These are phyloP conservation scores for Xylariaceae sp. DNA, from an alignment of 2,329 filamentous ascomycete genomes.

Conservation along the genomic window DNA sequence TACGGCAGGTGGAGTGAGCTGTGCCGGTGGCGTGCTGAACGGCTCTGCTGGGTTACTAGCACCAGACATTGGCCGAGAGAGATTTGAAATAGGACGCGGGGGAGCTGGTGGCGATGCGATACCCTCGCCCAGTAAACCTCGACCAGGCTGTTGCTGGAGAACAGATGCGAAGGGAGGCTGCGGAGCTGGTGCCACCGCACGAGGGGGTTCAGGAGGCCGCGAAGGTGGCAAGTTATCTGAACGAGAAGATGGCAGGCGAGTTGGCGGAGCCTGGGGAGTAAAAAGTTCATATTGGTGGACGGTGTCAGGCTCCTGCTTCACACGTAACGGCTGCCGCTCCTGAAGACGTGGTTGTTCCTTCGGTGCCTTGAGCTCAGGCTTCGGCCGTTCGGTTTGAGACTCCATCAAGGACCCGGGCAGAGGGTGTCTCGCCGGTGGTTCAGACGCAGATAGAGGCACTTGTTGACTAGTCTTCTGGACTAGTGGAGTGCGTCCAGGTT, in stretches of 20 bases:
- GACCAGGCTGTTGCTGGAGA: conserved; percentile 45
- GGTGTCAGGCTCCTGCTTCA: conserved; percentile 56
- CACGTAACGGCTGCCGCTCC: conserved; percentile 38
- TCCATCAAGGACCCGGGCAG: conserved; percentile 36
- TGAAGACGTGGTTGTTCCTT: conserved; percentile 38
- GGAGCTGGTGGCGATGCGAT: conserved; percentile 45
- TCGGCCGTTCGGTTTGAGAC: conserved; percentile 36
- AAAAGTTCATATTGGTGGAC: conserved; percentile 51
- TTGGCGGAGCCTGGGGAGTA: conserved; percentile 41
- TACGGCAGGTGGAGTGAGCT: conserved; percentile 44
- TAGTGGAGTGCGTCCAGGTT: conserved; percentile 37
- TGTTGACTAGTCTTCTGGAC: conserved; percentile 33
- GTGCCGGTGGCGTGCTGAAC: conserved; percentile 40
- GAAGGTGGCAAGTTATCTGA: conserved; percentile 45
- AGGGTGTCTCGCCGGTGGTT: conserved; percentile 35
- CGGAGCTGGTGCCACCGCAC: conserved; percentile 39
- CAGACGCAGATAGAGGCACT: conserved; percentile 33
- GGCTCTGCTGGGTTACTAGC: conserved; percentile 36
- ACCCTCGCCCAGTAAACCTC: conserved; percentile 45
- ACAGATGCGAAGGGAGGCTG: conserved; percentile 42
- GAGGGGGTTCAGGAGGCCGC: conserved; percentile 48
- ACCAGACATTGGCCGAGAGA: conserved; percentile 35
- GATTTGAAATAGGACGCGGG: conserved; percentile 37
- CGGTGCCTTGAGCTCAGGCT: conserved; percentile 35
- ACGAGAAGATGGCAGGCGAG: conserved; percentile 44